A percentile compares a stretch with the other conserved stretches of the same genome.
These are phyloP conservation scores for Termitomyces sp. DNA, from an alignment of 768 basidiomycete genomes.

Conservation along the genomic window DNA sequence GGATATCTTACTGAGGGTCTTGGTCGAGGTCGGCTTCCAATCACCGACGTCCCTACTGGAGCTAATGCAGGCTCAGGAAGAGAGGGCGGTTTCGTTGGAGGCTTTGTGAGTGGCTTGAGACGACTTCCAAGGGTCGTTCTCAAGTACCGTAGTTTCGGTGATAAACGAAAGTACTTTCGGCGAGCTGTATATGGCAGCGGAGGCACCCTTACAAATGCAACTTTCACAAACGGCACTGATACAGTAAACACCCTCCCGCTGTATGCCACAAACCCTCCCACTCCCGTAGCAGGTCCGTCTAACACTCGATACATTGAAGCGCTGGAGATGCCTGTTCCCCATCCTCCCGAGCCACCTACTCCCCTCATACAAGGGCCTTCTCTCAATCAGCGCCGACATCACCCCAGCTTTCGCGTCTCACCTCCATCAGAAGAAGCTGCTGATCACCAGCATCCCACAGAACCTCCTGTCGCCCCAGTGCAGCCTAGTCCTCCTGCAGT, in stretches of 20 bases:
- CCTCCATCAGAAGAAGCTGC: constrained; percentile 24
- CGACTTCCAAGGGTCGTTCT: constrained; percentile 28
- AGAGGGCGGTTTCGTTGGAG: constrained; percentile 29
- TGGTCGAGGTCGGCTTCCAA: constrained; percentile 9
- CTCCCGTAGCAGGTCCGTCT: constrained; percentile 27
- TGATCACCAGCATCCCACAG: constrained; percentile 22
- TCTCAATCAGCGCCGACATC: constrained; percentile 18
- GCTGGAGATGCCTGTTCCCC: constrained; percentile 26
- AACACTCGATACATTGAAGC: constrained; percentile 28
- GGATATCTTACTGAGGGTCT: constrained; percentile 14
- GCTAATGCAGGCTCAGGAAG: background rate
- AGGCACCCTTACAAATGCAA: constrained; percentile 14
- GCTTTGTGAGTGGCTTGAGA: constrained; percentile 31
- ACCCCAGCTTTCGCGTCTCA: constrained; percentile 25
- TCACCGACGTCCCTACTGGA: background rate
- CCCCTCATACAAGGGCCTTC: constrained; percentile 12
- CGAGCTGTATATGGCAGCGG: constrained; percentile 21
- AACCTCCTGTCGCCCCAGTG: constrained; percentile 14
- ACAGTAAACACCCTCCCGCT: constrained; percentile 28
- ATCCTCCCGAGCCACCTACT: constrained; percentile 9
- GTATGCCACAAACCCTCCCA: constrained; percentile 35
- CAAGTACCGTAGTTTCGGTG: constrained; percentile 21
- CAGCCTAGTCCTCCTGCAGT: constrained; percentile 4
- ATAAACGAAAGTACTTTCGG: constrained; percentile 18
- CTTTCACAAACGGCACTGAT: constrained; percentile 19